Conservation (phyloP, 805 yeast species). For the Metschnikowia peoriensis region DNA sequence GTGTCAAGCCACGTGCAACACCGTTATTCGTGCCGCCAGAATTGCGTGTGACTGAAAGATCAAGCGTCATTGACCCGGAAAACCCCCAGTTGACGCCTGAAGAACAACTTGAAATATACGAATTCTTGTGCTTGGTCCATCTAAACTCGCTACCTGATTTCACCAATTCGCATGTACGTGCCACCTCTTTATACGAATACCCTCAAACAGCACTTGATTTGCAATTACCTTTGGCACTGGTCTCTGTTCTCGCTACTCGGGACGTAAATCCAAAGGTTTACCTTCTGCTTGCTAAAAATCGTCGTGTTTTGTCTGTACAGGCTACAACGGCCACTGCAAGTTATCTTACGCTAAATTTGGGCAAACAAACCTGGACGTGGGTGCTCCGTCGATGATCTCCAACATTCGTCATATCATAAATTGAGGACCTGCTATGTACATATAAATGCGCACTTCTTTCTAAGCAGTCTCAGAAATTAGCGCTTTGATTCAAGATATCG, state of each 20-base stretch:
- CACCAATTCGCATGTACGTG: conserved; percentile 10
- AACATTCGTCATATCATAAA: neutral
- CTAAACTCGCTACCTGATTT: conserved; percentile 14
- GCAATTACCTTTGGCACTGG: neutral
- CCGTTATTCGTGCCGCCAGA: neutral
- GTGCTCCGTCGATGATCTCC: neutral
- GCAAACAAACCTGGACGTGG: conserved; percentile 3
- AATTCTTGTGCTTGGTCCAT: conserved; percentile 16
- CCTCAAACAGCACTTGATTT: conserved; percentile 1
- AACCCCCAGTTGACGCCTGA: neutral
- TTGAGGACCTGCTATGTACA: neutral
- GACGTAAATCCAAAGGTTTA: conserved; percentile 7
- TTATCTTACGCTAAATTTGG: neutral
- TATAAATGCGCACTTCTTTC: neutral
- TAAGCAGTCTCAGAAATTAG: neutral
- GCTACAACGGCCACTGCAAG: conserved; percentile 7
- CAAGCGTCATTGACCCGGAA: neutral
- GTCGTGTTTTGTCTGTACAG: conserved; percentile 8
- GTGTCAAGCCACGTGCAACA: neutral
- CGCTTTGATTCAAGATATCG: conserved; percentile 5
- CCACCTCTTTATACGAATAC: conserved; percentile 11
- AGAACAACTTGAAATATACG: conserved; percentile 11
- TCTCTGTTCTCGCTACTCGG: neutral
- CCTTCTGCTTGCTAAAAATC: conserved; percentile 1
- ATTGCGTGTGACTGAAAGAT: neutral